Evolutionary conservation across 129 eudicot genomes (phyloP), one percentile per base, ranked within the genome.

Genomic region (Lactuca saligna): DNA sequence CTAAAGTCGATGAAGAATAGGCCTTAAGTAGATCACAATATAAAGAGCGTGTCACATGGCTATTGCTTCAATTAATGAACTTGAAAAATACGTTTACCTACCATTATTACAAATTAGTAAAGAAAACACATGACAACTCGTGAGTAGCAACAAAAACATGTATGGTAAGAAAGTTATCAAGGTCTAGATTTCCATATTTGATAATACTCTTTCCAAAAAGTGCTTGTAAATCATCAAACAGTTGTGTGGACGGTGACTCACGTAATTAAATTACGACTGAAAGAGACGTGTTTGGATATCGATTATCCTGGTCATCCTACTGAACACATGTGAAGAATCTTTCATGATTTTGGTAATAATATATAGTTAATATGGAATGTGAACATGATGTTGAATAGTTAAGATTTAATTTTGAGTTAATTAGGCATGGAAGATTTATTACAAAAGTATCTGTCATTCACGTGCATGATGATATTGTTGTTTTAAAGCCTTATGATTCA

Each of bases 1-100:
- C 9, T 15, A 17, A 37, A 58, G 63, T 49, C 35, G 39, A 75
- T 59, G 80, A 68, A 60, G 49, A 75, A 48, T 68, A 63, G 74
- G 75, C 33, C 64, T 76, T 76, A 76, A 61, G 75, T 76, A 76
- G 58, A 75, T 33, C 13, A 42, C 49, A 42, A 12, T 42, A 42
- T 42, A 42, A 8, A 42, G 51, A 46, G 51, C 51, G 1, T 53
- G 17, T n/a, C 57, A 53, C 9, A 53, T 53, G 29, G 57, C 20
- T n/a, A 15, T 61, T 37, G 51, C n/a, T 37, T 4, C 51, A 46
- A 11, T 46, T 46, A 61, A 51, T 60, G 35, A 60, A 68, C 49
- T 39, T n/a, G 75, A 76, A 51, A 57, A 25, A 13, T 68, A 69
- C 46, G 46, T 76, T n/a, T 54, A 76, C 80, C 80, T 76, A 76